Base-by-base conservation (phyloP, 192 early-diverging fungal genomes). In the Mortierella antarctica region DNA sequence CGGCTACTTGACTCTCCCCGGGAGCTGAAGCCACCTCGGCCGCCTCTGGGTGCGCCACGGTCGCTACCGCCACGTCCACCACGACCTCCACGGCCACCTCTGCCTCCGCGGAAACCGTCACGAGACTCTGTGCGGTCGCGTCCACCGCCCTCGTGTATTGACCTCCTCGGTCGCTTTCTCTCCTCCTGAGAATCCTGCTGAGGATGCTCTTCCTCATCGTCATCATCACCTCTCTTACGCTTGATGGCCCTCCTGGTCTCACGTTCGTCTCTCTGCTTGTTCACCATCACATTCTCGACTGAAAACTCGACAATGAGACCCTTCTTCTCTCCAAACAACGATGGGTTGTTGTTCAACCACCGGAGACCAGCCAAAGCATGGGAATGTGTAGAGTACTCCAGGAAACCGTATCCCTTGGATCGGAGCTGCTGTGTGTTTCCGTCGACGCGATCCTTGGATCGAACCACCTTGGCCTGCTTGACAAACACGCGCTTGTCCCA, bases 361-460 rank as follows among this genome's bases (percentile, higher is more conserved):
- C 97, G 88, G 69, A 99, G 84, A 68, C 95, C 95, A 11, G 96
- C 96, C 60, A 99, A 86, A 12, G 97, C 97, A 71, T 98, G 95
- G 0, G 95, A 88, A 73, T 99, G 96, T 10, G 86, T 85, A 31
- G 70, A 86, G 71, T 94, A 98, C 84, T 99, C 97, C 78, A 99
- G 84, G 87, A 99, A 99, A 44, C 94, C 96, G 67, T 93, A 98
- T 52, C 97, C 96, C 81, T 94, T 94, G 65, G 90, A 92, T 41
- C 91, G 88, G 15, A 84, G 71, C 70, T 90, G 83, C 47, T 93
- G 88, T 2, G 93, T 92, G 10, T 66, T 80, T 4, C 86, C 78
- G 78, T 99, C 97, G 20, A 96, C 85, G 50, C 94, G 88, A 68
- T 94, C 94, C 59, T 89, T 90, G 48, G 89, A 91, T 20, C 90